These are phyloP conservation scores for Candida labiduridarum DNA, from an alignment of 1,139 yeast species.

Conservation along the genomic window DNA sequence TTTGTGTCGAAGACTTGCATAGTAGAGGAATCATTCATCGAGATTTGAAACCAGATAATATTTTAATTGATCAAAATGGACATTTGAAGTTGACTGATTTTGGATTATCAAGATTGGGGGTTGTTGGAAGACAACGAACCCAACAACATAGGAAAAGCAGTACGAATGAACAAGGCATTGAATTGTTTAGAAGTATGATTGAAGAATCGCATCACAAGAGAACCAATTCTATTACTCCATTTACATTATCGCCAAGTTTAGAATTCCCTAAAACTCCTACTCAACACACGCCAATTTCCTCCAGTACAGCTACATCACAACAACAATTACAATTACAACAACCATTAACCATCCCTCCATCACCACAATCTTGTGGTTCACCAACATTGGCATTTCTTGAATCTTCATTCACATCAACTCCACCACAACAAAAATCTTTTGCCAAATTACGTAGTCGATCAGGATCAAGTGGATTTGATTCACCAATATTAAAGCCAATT, in stretches of 20 bases:
- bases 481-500: conserved; percentile 53
- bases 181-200: conserved; percentile 38
- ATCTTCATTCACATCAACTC: conserved; percentile 10
- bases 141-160: conserved; percentile 40
- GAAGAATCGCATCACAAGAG: conserved; percentile 28
- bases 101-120: conserved; percentile 89
- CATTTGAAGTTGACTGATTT: conserved; percentile 93
- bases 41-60: conserved; percentile 92
- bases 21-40: conserved; percentile 88
- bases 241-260: conserved; percentile 49
- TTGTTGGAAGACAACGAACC: conserved; percentile 73
- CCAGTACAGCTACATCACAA: conserved; percentile 9
- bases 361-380: conserved; percentile 10
- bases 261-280: conserved; percentile 29
- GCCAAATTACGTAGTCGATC: conserved; percentile 23
- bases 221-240: conserved; percentile 47
- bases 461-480: conserved; percentile 42
- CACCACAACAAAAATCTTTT: conserved; percentile 16
- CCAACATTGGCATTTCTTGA: conserved; percentile 17
- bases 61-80: conserved; percentile 82
- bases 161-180: conserved; percentile 49
- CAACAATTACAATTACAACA: not conserved
- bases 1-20: conserved; percentile 90
- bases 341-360: conserved; percentile 1
- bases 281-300: conserved; percentile 13